A percentile compares a stretch with the other conserved stretches of the same genome.
Conservation (phyloP, 805 yeast species). For the Kregervanrija fluxuum region DNA sequence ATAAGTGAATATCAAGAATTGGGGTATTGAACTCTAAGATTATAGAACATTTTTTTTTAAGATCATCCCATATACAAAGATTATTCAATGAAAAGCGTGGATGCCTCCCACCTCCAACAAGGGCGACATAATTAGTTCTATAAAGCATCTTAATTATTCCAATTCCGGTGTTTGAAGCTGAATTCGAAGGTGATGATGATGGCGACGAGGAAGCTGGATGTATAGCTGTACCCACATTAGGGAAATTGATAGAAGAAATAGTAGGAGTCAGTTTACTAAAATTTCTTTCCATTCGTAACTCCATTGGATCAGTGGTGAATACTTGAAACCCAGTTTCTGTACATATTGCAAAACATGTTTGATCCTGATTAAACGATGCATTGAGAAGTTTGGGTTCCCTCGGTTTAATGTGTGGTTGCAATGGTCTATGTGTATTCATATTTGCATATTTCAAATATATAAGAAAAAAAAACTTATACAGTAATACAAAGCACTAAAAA, state of each 20-base stretch:
- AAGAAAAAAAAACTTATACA: no score
- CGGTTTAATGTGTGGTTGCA: constrained; percentile 13
- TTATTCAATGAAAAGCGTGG: constrained; percentile 77
- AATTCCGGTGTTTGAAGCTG: constrained; percentile 41
- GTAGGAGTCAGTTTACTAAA: constrained; percentile 19
- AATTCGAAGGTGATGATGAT: no score
- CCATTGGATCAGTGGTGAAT: constrained; percentile 83
- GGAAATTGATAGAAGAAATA: no score
- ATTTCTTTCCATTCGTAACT: constrained; percentile 56
- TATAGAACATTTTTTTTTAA: constrained; percentile 66
- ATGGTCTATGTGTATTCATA: constrained; percentile 29
- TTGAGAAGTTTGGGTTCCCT: constrained; percentile 38
- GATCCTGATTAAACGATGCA: constrained; percentile 81
- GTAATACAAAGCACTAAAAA: no score
- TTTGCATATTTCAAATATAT: no score
- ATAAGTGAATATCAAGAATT: constrained; percentile 64
- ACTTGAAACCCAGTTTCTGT: constrained; percentile 78
- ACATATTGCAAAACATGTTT: constrained; percentile 81
- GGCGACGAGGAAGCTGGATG: no score
- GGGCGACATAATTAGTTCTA: constrained; percentile 82
- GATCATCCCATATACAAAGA: constrained; percentile 87
- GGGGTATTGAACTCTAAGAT: constrained; percentile 71
- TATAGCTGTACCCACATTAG: no score
- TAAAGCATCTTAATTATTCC: constrained; percentile 78
- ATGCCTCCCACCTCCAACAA: constrained; percentile 82